Conservation (phyloP, 345 rosid genomes). For the Pistacia vera region DNA sequence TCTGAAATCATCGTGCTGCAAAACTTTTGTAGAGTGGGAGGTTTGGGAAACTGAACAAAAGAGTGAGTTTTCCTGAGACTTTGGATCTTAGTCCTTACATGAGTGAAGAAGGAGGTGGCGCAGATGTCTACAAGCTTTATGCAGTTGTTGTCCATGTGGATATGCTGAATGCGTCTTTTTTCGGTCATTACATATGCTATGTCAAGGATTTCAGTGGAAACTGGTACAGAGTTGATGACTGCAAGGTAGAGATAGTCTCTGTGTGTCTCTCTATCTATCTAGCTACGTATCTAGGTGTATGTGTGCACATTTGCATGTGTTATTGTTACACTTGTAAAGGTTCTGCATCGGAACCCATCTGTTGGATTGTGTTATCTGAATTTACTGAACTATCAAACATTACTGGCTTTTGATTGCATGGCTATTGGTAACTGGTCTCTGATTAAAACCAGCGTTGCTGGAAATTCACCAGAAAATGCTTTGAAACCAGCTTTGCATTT, state of each 20-base stretch:
- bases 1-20: conserved; percentile 18
- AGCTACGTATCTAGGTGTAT: too few relatives aligned
- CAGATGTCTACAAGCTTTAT: conserved; percentile 76
- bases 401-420: not conserved
- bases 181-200: conserved; percentile 95
- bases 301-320: not conserved
- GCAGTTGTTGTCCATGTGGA: conserved; percentile 98
- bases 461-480: not conserved
- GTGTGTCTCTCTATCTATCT: not conserved
- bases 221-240: conserved; percentile 90
- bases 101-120: conserved; percentile 73
- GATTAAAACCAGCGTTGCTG: not conserved
- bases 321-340: not conserved
- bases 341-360: not conserved
- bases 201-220: conserved; percentile 77
- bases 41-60: conserved; percentile 97
- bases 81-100: conserved; percentile 83
- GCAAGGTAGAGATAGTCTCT: conserved; percentile 56
- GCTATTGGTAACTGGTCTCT: not conserved
- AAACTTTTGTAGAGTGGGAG: conserved; percentile 80
- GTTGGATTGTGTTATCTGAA: not conserved
- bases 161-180: conserved; percentile 95
- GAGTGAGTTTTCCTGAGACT: conserved; percentile 80
- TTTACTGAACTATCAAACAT: not conserved
- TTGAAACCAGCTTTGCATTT: not conserved